A percentile compares a stretch with the other conserved stretches of the same genome.
phyloP scores from a whole-genome alignment of 116 monocot genomes.

The Dioscorea cayenensis region DNA sequence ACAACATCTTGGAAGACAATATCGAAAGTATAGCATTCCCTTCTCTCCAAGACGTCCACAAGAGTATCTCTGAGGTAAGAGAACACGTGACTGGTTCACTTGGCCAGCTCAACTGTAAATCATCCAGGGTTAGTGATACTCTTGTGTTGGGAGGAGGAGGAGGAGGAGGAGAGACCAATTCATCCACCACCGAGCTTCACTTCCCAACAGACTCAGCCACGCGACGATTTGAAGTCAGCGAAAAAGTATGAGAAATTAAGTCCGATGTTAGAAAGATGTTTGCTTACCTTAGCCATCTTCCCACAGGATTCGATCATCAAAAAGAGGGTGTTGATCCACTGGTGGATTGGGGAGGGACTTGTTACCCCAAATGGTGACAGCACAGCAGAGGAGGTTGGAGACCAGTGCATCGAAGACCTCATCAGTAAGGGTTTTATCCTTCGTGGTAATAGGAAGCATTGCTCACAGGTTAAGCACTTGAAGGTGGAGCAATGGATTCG shows the following conservation, averaged over 20 bases:
- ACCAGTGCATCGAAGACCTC: background rate
- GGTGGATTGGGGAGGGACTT: conserved; percentile 22
- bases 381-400: conserved; percentile 4
- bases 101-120: background rate
- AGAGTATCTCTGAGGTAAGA: background rate
- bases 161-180: no score
- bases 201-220: no score
- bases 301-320: conserved; percentile 5
- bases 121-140: no score
- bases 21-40: background rate
- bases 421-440: background rate
- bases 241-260: background rate
- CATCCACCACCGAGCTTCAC: no score
- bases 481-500: conserved; percentile 8
- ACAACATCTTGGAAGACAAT: background rate
- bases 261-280: background rate
- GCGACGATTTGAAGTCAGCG: background rate
- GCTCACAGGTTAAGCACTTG: background rate
- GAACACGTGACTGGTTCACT: background rate
- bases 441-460: background rate
- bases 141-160: no score
- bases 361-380: background rate
- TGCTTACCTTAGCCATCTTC: conserved; percentile 14
- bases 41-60: background rate
- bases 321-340: conserved; percentile 16